These are phyloP conservation scores for Leucocoprinus leucothites DNA, from an alignment of 768 basidiomycete species.

Conservation along the genomic window DNA sequence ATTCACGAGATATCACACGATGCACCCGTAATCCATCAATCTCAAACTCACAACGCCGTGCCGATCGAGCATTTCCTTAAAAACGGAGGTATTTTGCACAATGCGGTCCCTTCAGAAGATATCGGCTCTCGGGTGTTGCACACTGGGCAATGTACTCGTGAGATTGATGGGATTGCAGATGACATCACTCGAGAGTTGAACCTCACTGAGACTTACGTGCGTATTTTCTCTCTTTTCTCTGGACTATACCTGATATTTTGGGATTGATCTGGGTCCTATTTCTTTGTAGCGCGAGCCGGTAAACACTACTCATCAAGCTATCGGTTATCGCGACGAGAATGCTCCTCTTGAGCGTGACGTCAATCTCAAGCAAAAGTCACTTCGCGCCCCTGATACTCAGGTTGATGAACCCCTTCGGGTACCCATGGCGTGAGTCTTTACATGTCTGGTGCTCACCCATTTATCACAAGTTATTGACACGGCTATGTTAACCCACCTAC, in stretches of 20 bases:
- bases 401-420: neutral
- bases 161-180: slow-evolving; percentile 24
- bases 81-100: slow-evolving; percentile 19
- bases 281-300: neutral
- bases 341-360: no score
- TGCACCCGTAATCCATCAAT: slow-evolving; percentile 34
- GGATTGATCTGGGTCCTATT: neutral
- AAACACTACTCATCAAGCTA: neutral
- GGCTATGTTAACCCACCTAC: no score
- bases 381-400: neutral
- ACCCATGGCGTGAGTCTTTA: neutral
- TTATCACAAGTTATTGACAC: neutral
- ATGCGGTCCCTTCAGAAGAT: slow-evolving; percentile 15
- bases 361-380: neutral
- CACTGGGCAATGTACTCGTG: slow-evolving; percentile 19
- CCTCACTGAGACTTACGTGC: slow-evolving; percentile 6
- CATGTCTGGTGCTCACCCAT: no score
- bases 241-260: neutral
- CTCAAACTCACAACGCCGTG: slow-evolving; percentile 29
- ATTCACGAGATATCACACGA: slow-evolving; percentile 33
- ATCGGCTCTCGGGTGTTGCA: slow-evolving; percentile 21
- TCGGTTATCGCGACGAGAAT: neutral
- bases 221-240: neutral
- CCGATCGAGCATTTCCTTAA: slow-evolving; percentile 30
- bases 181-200: slow-evolving; percentile 18